Evolutionary conservation across 129 eudicot species (phyloP).

Genomic region (Tagetes patula): DNA sequence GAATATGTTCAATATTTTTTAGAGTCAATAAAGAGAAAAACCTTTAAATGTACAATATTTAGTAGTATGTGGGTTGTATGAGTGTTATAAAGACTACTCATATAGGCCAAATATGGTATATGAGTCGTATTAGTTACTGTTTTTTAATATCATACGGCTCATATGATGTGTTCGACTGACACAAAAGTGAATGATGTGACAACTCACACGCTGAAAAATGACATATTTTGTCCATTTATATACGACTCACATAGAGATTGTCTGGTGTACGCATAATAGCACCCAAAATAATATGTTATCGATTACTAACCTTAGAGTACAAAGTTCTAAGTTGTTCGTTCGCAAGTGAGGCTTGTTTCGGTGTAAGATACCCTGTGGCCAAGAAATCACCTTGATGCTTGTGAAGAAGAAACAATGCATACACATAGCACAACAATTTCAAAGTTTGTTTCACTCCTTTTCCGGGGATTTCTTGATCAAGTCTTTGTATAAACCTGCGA

Average conservation of each 20-base stretch:
- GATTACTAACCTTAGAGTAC: slow-evolving; percentile 61
- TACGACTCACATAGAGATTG: no score
- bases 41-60: no score
- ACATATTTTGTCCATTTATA: no score
- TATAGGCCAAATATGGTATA: no score
- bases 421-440: slow-evolving; percentile 62
- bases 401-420: slow-evolving; percentile 68
- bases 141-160: no score
- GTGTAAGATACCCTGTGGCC: slow-evolving; percentile 61
- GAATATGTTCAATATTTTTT: background rate
- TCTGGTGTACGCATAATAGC: no score
- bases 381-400: slow-evolving; percentile 91
- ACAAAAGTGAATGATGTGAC: no score
- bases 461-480: slow-evolving; percentile 78
- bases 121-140: no score
- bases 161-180: no score
- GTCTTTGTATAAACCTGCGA: slow-evolving; percentile 65
- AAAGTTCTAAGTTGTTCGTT: slow-evolving; percentile 73
- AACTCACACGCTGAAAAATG: no score
- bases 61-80: no score
- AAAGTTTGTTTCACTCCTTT: slow-evolving; percentile 73
- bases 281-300: background rate
- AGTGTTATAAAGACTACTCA: no score
- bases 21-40: background rate
- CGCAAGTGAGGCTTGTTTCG: slow-evolving; percentile 83